A percentile compares a stretch with the other conserved stretches of the same genome.
Evolutionary conservation across 129 eudicot species (phyloP).

Genomic region (Apium graveolens): DNA sequence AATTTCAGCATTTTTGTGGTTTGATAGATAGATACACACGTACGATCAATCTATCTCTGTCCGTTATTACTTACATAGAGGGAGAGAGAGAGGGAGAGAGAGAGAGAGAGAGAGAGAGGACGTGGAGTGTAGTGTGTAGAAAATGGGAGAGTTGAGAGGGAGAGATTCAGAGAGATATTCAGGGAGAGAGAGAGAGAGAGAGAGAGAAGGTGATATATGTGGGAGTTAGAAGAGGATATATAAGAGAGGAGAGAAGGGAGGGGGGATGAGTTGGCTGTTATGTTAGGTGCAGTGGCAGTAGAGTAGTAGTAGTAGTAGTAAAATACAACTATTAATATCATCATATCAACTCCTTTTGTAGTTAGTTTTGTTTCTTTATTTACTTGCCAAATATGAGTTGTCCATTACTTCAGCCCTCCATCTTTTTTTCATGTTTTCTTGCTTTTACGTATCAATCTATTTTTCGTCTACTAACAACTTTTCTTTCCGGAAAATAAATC

Average conservation of each 20-base stretch:
- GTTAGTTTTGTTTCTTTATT: background rate
- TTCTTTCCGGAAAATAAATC: too few species aligned
- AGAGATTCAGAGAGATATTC: too few species aligned
- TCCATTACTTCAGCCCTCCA: background rate
- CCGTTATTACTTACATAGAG: background rate
- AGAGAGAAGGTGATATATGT: background rate
- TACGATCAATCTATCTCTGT: background rate
- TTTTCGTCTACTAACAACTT: too few species aligned
- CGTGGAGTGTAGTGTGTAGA: background rate
- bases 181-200: background rate
- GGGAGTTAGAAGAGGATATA: too few species aligned
- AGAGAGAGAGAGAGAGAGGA: background rate
- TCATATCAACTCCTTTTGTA: background rate
- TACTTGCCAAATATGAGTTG: background rate
- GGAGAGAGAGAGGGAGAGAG: background rate
- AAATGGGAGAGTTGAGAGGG: background rate
- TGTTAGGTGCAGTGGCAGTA: background rate
- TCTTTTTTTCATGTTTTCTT: background rate
- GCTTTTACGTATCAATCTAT: background rate
- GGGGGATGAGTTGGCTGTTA: background rate
- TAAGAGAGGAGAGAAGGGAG: background rate
- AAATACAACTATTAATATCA: constrained; percentile 4
- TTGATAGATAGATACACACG: background rate
- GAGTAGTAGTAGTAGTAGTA: constrained; percentile 2
- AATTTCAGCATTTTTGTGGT: constrained; percentile 35